Percentiles rank a stretch among this genome's conserved stretches.
phyloP scores from a whole-genome alignment of 1,139 yeast species.

The Scheffersomyces illinoinensis region DNA sequence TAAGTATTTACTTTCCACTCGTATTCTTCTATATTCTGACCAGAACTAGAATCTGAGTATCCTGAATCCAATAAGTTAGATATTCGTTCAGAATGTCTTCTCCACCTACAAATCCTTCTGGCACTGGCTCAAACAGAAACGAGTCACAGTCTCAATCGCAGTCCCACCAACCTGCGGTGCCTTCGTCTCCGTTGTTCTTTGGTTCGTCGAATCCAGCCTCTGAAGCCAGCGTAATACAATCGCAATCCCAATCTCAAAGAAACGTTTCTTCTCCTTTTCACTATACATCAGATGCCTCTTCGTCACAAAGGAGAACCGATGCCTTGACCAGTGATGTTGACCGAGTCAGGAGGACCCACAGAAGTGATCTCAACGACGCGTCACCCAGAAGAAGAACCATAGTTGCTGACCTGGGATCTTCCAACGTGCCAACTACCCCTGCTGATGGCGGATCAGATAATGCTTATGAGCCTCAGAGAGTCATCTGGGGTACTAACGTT shows the following conservation, averaged over 20 bases:
- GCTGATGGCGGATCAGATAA: conserved; percentile 21
- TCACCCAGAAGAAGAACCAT: conserved; percentile 43
- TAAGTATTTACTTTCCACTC: neutral
- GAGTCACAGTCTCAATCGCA: conserved; percentile 40
- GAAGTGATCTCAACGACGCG: conserved; percentile 50
- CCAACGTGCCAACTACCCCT: neutral
- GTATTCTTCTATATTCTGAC: neutral
- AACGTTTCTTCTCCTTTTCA: conserved; percentile 48
- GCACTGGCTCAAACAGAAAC: conserved; percentile 20
- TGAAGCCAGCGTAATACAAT: conserved; percentile 24
- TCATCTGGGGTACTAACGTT: conserved; percentile 98
- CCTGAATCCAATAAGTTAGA: neutral
- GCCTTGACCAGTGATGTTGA: conserved; percentile 45
- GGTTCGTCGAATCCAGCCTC: conserved; percentile 52
- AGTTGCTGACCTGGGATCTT: conserved; percentile 15
- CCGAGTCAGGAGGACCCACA: conserved; percentile 40
- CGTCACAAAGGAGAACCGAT: conserved; percentile 28
- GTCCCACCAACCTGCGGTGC: conserved; percentile 38
- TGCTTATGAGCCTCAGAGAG: conserved; percentile 66
- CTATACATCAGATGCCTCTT: conserved; percentile 35
- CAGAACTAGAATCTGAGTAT: neutral
- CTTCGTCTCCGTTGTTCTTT: conserved; percentile 69
- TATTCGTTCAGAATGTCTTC: conserved; percentile 17
- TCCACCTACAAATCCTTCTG: conserved; percentile 15
- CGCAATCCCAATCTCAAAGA: conserved; percentile 19